Evolutionary conservation across 495 filamentous ascomycete species (phyloP).

Genomic region (Thozetella sp.): DNA sequence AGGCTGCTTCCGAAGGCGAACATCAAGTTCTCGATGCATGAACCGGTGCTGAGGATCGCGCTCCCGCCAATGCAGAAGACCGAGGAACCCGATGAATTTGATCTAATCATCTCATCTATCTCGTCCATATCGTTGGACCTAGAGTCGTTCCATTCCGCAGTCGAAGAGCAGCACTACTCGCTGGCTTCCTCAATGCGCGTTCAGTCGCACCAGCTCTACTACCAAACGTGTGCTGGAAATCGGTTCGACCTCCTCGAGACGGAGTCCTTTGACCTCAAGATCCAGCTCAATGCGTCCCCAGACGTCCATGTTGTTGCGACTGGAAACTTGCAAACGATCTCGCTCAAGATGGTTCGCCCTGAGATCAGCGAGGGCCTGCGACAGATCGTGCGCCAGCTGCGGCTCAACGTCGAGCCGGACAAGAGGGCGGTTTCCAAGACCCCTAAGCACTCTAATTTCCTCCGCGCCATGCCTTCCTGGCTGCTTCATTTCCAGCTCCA

Average conservation of each 20-base stretch:
- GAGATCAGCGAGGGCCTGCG: constrained; percentile 92
- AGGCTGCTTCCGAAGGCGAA: constrained; percentile 90
- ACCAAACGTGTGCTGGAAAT: constrained; percentile 80
- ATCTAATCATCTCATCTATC: constrained; percentile 90
- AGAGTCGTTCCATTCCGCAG: constrained; percentile 90
- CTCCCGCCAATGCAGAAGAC: constrained; percentile 68
- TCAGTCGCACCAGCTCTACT: constrained; percentile 90
- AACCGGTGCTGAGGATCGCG: constrained; percentile 88
- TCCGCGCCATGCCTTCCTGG: constrained; percentile 83
- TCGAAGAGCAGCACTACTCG: constrained; percentile 84
- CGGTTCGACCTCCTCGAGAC: constrained; percentile 85
- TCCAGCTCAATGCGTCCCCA: constrained; percentile 81
- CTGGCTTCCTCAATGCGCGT: constrained; percentile 80
- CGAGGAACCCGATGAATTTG: constrained; percentile 77
- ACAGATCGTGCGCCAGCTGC: constrained; percentile 84
- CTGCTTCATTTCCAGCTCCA: constrained; percentile 81
- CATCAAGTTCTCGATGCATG: constrained; percentile 94
- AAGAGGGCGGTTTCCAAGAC: constrained; percentile 53
- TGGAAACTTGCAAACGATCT: constrained; percentile 82
- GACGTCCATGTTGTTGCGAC: constrained; percentile 81
- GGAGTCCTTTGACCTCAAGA: constrained; percentile 82
- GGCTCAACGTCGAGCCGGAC: constrained; percentile 59
- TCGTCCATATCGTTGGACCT: constrained; percentile 90
- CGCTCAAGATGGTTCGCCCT: constrained; percentile 83
- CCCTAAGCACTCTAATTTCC: constrained; percentile 58